Evolutionary conservation across 371 early-diverging fungal genomes (phyloP).

Genomic region (Rhizopus stolonifer): DNA sequence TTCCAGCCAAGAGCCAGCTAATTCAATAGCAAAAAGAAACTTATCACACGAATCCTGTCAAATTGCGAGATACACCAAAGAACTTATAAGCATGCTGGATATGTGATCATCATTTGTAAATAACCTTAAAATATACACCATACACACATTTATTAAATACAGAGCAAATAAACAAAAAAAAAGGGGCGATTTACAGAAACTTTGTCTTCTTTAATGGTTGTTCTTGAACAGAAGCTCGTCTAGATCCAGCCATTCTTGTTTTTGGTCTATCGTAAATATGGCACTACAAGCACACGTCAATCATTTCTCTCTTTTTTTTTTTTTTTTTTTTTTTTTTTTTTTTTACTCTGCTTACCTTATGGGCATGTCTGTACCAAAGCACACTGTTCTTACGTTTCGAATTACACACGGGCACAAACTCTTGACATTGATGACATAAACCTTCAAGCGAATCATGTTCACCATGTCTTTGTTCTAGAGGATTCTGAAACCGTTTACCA

Average conservation of each 20-base stretch:
- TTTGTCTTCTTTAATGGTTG: slow-evolving; percentile 9
- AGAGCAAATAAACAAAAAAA: no score
- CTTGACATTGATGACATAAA: slow-evolving; percentile 80
- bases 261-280: slow-evolving; percentile 80
- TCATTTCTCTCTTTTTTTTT: no score
- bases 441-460: slow-evolving; percentile 75
- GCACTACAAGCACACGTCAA: no score
- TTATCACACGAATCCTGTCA: slow-evolving; percentile 87
- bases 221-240: slow-evolving; percentile 7
- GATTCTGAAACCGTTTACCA: slow-evolving; percentile 73
- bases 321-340: no score
- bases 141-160: no score
- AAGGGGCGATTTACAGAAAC: neutral
- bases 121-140: no score
- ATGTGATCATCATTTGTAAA: slow-evolving; percentile 12
- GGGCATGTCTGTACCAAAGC: slow-evolving; percentile 88
- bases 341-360: slow-evolving; percentile 70
- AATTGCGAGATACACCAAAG: slow-evolving; percentile 86
- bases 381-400: slow-evolving; percentile 77
- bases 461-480: slow-evolving; percentile 64
- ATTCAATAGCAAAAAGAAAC: slow-evolving; percentile 77
- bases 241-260: slow-evolving; percentile 3
- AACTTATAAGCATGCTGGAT: slow-evolving; percentile 60
- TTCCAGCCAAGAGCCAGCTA: slow-evolving; percentile 37
- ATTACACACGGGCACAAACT: slow-evolving; percentile 79